Conservation (phyloP, 345 rosid genomes). For the Gynandropsis gynandra region DNA sequence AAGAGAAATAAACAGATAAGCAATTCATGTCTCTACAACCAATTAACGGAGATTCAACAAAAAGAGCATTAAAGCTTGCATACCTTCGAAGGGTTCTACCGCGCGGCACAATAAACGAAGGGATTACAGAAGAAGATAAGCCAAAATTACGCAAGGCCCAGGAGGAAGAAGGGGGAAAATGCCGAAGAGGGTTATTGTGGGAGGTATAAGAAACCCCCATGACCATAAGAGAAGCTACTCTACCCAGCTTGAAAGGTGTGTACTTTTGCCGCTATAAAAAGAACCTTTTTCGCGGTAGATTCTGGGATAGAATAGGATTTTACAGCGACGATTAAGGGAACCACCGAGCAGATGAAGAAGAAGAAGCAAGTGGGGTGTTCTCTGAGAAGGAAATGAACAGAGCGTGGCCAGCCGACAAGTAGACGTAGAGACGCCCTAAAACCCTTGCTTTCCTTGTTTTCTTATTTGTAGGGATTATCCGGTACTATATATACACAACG, state of each 20-base stretch:
- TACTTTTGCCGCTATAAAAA: no score
- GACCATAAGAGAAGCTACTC: slow-evolving; percentile 36
- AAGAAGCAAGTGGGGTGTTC: not conserved
- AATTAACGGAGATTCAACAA: not conserved
- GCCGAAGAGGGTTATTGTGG: slow-evolving; percentile 38
- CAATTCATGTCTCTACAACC: not conserved
- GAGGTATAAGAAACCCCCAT: slow-evolving; percentile 58
- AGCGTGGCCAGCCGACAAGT: slow-evolving; percentile 2
- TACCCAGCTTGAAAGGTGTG: slow-evolving; percentile 44
- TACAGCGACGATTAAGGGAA: slow-evolving; percentile 20
- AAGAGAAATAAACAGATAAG: not conserved
- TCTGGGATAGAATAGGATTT: slow-evolving; percentile 15
- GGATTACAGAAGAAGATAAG: slow-evolving; percentile 17
- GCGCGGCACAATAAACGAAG: slow-evolving; percentile 17
- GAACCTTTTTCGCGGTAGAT: not conserved
- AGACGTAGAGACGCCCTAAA: slow-evolving; percentile 11
- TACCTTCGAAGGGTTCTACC: slow-evolving; percentile 24
- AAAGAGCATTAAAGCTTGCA: not conserved
- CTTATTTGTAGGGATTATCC: no score
- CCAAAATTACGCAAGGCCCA: slow-evolving; percentile 31
- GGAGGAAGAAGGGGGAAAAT: slow-evolving; percentile 35
- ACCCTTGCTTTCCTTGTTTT: slow-evolving; percentile 15
- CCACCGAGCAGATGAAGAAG: slow-evolving; percentile 8
- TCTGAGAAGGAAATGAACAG: slow-evolving; percentile 4
- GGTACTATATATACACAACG: not conserved